Evolutionary conservation across 2,329 filamentous ascomycete genomes (phyloP), one percentile per base, ranked within the genome.

Genomic region (Biscogniauxia marginata): DNA sequence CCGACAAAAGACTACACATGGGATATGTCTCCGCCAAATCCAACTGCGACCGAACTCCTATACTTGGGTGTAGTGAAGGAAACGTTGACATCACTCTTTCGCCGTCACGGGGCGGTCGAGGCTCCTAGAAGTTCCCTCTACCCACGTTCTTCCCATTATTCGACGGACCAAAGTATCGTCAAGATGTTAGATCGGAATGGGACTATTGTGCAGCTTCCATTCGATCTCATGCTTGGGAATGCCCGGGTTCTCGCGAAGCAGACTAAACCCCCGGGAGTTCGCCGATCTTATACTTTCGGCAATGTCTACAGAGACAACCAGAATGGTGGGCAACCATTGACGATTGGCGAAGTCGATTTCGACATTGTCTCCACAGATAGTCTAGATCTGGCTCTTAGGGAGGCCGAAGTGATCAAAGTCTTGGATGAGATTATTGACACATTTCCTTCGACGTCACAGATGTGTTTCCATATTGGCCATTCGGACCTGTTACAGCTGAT

Each of bases 371-470:
- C 92, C 0, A 83, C 85, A 46, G 87, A 93, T 64, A 88, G 88
- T 1, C 74, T 92, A 4, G 92, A 98, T 67, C 78, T 96, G 47
- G 88, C 92, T 1, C 73, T 97, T 54, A 96, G 96, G 67, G 95
- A 99, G 73, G 93, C 93, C 0, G 93, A 98, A 72, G 88, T 92
- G 0, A 84, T 99, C 64, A 98, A 97, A 66, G 93, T 98, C 2
- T 77, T 98, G 20, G 95, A 99, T 69, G 95, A 99, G 70, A 89
- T 97, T 44, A 83, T 96, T 16, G 81, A 86, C 49, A 83, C 88
- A 4, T 93, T 98, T 61, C 93, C 93, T 0, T 85, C 87, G 2
- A 78, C 96, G 11, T 81, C 84, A 8, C 80, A 84, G 0, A 91
- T 97, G 85, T 96, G 90, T 68, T 96, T 97, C 64, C 87, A 96